Evolutionary conservation across 2,329 filamentous ascomycete species (phyloP), one percentile per base, ranked within the genome.

Genomic region (Sarocladium kiliense): DNA sequence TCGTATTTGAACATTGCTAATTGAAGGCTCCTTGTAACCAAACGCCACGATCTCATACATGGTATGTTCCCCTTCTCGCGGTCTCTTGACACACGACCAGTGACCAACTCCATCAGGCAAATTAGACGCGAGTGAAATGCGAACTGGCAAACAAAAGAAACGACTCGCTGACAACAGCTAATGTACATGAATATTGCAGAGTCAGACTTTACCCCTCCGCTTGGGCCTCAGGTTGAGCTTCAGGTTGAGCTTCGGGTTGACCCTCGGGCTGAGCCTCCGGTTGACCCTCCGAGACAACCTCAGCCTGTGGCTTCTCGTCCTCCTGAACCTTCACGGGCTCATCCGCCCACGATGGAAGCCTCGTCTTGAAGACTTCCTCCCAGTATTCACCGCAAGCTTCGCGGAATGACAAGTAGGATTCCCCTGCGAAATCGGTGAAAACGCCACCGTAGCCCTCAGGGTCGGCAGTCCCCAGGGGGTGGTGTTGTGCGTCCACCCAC

Each of bases 401-500:
- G 14, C 47, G 26, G 30, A 51, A 36, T 9, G 30, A 36, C 7
- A 51, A 18, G 19, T 51, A 51, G 7, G 47, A 18, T 47, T 57
- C 44, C 4, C 12, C 30, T 18, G 25, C 18, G 21, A 25, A 45
- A 27, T 57, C 56, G 3, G 56, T 57, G 53, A 44, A 57, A 16
- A 55, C 49, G 30, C 56, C 56, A 19, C 56, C 56, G 26, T 44
- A 57, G 26, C 44, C 47, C 10, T 51, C 47, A 10, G 47, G 47
- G 23, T 57, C 53, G 9, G 25, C 16, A 4, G 10, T 16, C 0
- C 39, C 54, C 0, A 4, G 19, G 5, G 60, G 61, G 14, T 62
- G 61, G 1, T 44, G 27, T 16, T 55, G 49, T 2, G 45, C 34
- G 11, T 56, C 41, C 36, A 59, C 54, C 60, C 61, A 63, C 3